These are phyloP conservation scores for Chrysosphaeria jannelii DNA, from an alignment of 2,329 filamentous ascomycete genomes.

Conservation along the genomic window DNA sequence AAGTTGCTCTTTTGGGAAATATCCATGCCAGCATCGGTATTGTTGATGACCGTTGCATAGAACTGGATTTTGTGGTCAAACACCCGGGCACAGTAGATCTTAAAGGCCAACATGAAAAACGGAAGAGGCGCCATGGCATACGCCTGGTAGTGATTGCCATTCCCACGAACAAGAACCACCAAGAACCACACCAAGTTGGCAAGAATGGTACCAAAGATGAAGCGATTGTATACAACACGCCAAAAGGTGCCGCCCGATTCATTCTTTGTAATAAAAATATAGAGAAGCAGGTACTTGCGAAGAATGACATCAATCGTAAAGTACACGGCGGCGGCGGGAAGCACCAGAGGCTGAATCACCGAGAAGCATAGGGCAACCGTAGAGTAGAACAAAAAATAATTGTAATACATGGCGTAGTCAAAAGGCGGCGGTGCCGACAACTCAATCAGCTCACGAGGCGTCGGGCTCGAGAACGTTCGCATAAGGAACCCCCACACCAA, in stretches of 20 bases:
- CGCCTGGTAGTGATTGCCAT: slow-evolving; percentile 27
- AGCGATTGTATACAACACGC: slow-evolving; percentile 75
- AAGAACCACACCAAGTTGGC: slow-evolving; percentile 53
- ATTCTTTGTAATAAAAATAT: slow-evolving; percentile 88
- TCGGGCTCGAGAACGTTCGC: slow-evolving; percentile 61
- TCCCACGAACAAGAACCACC: slow-evolving; percentile 39
- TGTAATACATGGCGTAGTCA: slow-evolving; percentile 92
- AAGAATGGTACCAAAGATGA: slow-evolving; percentile 55
- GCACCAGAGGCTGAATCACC: slow-evolving; percentile 58
- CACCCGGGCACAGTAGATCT: slow-evolving; percentile 43
- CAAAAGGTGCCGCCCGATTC: slow-evolving; percentile 86
- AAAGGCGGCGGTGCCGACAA: slow-evolving; percentile 77
- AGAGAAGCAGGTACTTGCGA: slow-evolving; percentile 85
- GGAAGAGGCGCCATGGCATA: slow-evolving; percentile 44
- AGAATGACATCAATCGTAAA: slow-evolving; percentile 65
- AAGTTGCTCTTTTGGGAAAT: slow-evolving; percentile 18
- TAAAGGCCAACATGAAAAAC: slow-evolving; percentile 55
- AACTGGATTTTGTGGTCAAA: slow-evolving; percentile 64
- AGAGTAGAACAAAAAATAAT: slow-evolving; percentile 85
- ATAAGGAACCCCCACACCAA: slow-evolving; percentile 62
- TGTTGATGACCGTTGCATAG: slow-evolving; percentile 30
- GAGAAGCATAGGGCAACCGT: slow-evolving; percentile 71
- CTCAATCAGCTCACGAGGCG: slow-evolving; percentile 72
- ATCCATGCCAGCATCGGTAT: slow-evolving; percentile 13
- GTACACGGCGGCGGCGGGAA: slow-evolving; percentile 68